A percentile compares a stretch with the other conserved stretches of the same genome.
Conservation (phyloP, 768 basidiomycete species). For the Phanerochaete sordida region DNA sequence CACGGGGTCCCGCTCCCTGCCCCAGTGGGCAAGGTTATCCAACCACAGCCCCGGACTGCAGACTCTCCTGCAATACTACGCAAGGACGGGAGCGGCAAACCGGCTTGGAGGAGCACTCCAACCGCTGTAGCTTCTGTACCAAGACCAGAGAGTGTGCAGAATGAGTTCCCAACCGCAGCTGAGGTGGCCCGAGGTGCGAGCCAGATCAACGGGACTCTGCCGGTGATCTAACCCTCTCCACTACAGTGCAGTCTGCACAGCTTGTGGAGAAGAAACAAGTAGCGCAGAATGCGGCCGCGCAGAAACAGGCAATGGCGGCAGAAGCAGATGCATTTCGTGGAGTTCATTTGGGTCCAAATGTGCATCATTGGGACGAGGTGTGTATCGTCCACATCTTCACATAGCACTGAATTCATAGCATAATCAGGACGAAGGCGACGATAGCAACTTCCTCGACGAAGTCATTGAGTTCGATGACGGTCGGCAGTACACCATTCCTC, state of each 20-base stretch:
- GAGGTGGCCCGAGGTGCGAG: slow-evolving; percentile 83
- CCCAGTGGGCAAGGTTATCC: slow-evolving; percentile 63
- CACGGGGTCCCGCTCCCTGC: slow-evolving; percentile 44
- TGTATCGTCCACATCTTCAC: slow-evolving; percentile 23
- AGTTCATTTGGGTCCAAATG: slow-evolving; percentile 88
- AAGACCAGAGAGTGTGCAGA: slow-evolving; percentile 41
- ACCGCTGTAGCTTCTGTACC: slow-evolving; percentile 26
- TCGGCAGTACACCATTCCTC: slow-evolving; percentile 77
- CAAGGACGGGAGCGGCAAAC: slow-evolving; percentile 37
- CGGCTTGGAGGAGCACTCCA: slow-evolving; percentile 71
- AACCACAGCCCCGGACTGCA: slow-evolving; percentile 50
- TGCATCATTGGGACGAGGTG: slow-evolving; percentile 98
- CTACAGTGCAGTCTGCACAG: slow-evolving; percentile 18
- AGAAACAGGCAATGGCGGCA: slow-evolving; percentile 66
- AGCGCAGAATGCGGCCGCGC: slow-evolving; percentile 47
- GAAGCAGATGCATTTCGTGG: slow-evolving; percentile 94
- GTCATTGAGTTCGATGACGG: slow-evolving; percentile 97
- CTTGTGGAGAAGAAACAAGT: slow-evolving; percentile 35
- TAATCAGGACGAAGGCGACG: slow-evolving; percentile 83
- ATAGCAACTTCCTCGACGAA: slow-evolving; percentile 83
- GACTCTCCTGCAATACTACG: slow-evolving; percentile 29
- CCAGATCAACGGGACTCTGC: neutral
- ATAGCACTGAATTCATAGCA: slow-evolving; percentile 10
- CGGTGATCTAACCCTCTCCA: neutral
- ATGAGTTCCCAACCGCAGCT: slow-evolving; percentile 94